phyloP scores from a whole-genome alignment of 73 alveolate species.

The Vitrella brassicaformis region DNA sequence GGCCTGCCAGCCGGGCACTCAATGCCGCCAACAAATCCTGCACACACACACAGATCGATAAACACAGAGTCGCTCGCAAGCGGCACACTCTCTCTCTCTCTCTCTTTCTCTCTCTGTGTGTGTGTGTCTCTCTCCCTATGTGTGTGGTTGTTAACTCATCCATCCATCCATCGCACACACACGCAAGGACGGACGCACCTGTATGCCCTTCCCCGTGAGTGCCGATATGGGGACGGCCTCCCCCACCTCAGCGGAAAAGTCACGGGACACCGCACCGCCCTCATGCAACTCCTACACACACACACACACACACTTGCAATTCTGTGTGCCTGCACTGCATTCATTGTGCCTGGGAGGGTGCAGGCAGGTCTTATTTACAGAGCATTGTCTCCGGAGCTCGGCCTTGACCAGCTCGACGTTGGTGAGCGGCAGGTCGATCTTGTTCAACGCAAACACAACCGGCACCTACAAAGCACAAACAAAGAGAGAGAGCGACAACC shows the following conservation, averaged over 20 bases:
- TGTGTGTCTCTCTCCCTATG: too few species aligned
- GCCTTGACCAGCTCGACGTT: slow-evolving; percentile 19
- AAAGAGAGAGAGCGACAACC: background rate
- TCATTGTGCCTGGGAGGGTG: too few species aligned
- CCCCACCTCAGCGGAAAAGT: background rate
- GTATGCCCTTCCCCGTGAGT: background rate
- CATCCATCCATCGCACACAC: too few species aligned
- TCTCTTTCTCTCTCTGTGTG: too few species aligned
- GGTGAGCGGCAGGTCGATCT: slow-evolving; percentile 17
- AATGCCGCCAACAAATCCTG: background rate
- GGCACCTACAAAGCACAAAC: slow-evolving; percentile 1
- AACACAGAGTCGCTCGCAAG: too few species aligned
- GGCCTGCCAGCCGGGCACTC: background rate
- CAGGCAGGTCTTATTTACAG: too few species aligned
- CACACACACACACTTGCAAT: background rate
- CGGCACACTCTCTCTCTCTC: too few species aligned
- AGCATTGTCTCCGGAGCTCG: slow-evolving; percentile 24
- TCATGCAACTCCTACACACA: background rate
- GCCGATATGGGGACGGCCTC: background rate
- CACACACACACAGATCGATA: too few species aligned
- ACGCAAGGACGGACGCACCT: background rate
- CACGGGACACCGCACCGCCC: background rate
- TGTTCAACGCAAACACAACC: slow-evolving; percentile 15
- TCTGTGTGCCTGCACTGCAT: too few species aligned
- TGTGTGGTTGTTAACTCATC: too few species aligned